These are phyloP conservation scores for Aspergillus sp. DNA, from an alignment of 2,329 filamentous ascomycete genomes.

Conservation along the genomic window DNA sequence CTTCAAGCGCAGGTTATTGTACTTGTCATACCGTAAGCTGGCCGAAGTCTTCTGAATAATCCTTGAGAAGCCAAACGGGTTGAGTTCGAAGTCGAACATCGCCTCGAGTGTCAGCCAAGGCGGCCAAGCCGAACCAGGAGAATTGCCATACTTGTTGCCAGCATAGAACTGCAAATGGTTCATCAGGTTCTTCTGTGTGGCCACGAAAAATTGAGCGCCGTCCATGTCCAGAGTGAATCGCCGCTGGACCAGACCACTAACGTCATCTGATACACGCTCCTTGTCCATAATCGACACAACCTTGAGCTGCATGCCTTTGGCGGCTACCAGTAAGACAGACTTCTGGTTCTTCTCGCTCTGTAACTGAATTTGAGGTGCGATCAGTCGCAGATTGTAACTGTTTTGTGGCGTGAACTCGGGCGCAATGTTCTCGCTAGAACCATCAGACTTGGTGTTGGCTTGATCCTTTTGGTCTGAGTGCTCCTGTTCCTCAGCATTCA, in stretches of 20 bases:
- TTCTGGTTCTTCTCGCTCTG: conserved; percentile 98
- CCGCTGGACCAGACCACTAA: conserved; percentile 91
- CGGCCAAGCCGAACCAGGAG: conserved; percentile 83
- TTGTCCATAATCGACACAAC: conserved; percentile 98
- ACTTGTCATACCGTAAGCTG: conserved; percentile 92
- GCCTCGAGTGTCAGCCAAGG: conserved; percentile 98
- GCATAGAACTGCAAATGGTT: conserved; percentile 90
- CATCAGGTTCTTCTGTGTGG: conserved; percentile 86
- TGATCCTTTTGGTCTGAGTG: conserved; percentile 42
- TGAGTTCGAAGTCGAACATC: conserved; percentile 92
- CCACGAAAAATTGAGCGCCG: conserved; percentile 96
- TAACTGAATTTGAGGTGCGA: conserved; percentile 95
- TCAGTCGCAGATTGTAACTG: conserved; percentile 89
- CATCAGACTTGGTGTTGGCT: conserved; percentile 32
- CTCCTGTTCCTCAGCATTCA: conserved; percentile 64
- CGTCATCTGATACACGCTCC: conserved; percentile 82
- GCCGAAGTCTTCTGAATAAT: conserved; percentile 97
- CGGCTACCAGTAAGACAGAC: conserved; percentile 92
- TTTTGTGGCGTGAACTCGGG: conserved; percentile 88
- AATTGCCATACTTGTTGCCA: conserved; percentile 86
- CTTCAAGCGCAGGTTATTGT: conserved; percentile 93
- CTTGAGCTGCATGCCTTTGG: conserved; percentile 97
- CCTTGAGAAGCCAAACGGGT: conserved; percentile 96
- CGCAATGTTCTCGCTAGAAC: conserved; percentile 73
- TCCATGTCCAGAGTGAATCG: conserved; percentile 95